A percentile compares a stretch with the other conserved stretches of the same genome.
These are phyloP conservation scores for Lunasporangiospora selenospora DNA, from an alignment of 192 early-diverging fungal species.

Conservation along the genomic window DNA sequence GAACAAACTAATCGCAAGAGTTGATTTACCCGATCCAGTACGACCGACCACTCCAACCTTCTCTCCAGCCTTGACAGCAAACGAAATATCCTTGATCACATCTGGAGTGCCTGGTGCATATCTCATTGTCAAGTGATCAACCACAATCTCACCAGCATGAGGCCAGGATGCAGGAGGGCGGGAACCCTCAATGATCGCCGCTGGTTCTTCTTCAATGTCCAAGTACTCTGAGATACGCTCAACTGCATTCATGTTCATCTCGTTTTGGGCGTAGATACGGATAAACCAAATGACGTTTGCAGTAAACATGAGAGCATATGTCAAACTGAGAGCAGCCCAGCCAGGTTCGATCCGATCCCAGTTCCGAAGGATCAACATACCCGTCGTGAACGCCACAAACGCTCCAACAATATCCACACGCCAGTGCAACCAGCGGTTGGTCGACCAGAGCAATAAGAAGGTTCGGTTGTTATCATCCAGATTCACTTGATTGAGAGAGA, in stretches of 20 bases:
- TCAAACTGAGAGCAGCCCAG: constrained; percentile 84
- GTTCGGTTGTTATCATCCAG: constrained; percentile 85
- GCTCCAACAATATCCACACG: constrained; percentile 83
- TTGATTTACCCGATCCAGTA: constrained; percentile 70
- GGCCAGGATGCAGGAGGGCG: constrained; percentile 67
- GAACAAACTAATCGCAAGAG: constrained; percentile 62
- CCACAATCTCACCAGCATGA: constrained; percentile 66
- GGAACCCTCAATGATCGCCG: constrained; percentile 56
- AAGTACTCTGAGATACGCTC: constrained; percentile 90
- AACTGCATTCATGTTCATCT: constrained; percentile 87
- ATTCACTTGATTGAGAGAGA: constrained; percentile 61
- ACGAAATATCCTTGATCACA: constrained; percentile 74
- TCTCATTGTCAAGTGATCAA: constrained; percentile 70
- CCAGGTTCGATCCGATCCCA: constrained; percentile 75
- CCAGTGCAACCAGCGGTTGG: constrained; percentile 88
- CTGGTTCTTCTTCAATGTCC: constrained; percentile 78
- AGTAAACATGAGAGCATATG: constrained; percentile 88
- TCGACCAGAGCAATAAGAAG: constrained; percentile 84
- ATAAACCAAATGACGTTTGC: constrained; percentile 82
- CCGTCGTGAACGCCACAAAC: constrained; percentile 74
- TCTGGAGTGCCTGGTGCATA: constrained; percentile 74
- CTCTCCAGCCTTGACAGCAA: constrained; percentile 60
- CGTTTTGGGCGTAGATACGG: constrained; percentile 80
- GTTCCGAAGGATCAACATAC: constrained; percentile 62
- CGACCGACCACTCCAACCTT: constrained; percentile 72